Conservation (phyloP, 768 basidiomycete species). For the Rhizopogon sp. region DNA sequence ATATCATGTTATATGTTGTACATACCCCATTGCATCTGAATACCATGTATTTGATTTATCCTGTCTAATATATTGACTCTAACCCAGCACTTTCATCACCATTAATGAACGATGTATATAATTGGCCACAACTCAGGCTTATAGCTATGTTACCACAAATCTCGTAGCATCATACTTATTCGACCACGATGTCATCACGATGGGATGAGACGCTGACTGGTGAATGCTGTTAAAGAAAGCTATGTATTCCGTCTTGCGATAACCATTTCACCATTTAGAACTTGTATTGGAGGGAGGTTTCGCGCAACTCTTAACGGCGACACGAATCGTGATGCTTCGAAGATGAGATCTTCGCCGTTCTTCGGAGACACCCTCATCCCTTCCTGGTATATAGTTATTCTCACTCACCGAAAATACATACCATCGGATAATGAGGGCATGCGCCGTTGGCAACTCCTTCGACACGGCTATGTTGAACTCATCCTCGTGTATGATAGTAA, state of each 20-base stretch:
- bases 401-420: constrained; percentile 31
- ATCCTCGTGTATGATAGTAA: constrained; percentile 67
- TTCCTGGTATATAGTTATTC: constrained; percentile 38
- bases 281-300: constrained; percentile 30
- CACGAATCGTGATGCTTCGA: constrained; percentile 16
- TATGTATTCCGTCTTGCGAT: constrained; percentile 49
- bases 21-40: neutral
- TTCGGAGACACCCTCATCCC: constrained; percentile 39
- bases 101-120: too few relatives aligned
- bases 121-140: too few relatives aligned
- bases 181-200: constrained; percentile 32
- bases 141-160: constrained; percentile 23
- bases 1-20: neutral
- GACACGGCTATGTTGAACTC: constrained; percentile 54
- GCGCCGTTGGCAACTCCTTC: constrained; percentile 48
- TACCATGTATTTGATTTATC: neutral
- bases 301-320: constrained; percentile 39
- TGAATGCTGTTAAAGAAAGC: constrained; percentile 35
- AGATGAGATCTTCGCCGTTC: constrained; percentile 40
- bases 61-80: neutral
- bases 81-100: neutral
- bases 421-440: constrained; percentile 26
- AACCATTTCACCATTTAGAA: constrained; percentile 26
- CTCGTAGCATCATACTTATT: constrained; percentile 45
- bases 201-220: constrained; percentile 36